Percentiles rank a stretch among this genome's conserved stretches.
Evolutionary conservation across 1,284 basidiomycete species (phyloP).

Genomic region (Porogramme epimiltina): DNA sequence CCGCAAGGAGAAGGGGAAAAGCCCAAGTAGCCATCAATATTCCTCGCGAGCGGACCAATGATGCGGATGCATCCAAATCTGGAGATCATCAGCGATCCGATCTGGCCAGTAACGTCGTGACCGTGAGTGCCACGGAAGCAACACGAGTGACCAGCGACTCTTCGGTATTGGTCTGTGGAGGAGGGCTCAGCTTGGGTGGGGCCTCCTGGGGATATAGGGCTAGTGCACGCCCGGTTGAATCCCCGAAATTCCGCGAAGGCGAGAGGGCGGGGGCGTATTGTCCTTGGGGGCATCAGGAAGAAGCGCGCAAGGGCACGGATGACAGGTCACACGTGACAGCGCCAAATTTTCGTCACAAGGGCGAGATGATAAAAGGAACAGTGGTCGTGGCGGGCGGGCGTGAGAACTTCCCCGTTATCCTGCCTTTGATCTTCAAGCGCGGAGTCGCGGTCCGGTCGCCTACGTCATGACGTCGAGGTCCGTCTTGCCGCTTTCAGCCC

Average conservation of each 20-base stretch:
- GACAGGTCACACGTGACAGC: slow-evolving; percentile 37
- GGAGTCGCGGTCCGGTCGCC: slow-evolving; percentile 44
- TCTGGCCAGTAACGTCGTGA: slow-evolving; percentile 19
- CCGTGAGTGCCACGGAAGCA: neutral
- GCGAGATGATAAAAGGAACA: slow-evolving; percentile 41
- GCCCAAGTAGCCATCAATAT: no score
- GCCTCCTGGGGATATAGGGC: no score
- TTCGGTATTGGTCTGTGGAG: no score
- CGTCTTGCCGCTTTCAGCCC: slow-evolving; percentile 13
- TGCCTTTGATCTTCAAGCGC: slow-evolving; percentile 33
- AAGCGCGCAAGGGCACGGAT: slow-evolving; percentile 19
- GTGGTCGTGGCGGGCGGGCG: slow-evolving; percentile 36
- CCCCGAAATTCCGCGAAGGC: no score
- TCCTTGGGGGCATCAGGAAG: neutral
- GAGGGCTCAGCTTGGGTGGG: no score
- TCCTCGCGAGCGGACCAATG: slow-evolving; percentile 4
- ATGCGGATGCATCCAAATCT: slow-evolving; percentile 17
- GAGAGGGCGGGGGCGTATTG: no score
- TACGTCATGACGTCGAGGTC: slow-evolving; percentile 72
- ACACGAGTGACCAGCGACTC: no score
- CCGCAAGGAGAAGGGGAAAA: no score
- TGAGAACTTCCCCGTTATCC: slow-evolving; percentile 43
- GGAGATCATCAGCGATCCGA: slow-evolving; percentile 14
- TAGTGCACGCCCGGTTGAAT: no score
- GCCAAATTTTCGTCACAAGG: slow-evolving; percentile 40